phyloP scores from a whole-genome alignment of 768 basidiomycete species.

The Suillus variegatus region DNA sequence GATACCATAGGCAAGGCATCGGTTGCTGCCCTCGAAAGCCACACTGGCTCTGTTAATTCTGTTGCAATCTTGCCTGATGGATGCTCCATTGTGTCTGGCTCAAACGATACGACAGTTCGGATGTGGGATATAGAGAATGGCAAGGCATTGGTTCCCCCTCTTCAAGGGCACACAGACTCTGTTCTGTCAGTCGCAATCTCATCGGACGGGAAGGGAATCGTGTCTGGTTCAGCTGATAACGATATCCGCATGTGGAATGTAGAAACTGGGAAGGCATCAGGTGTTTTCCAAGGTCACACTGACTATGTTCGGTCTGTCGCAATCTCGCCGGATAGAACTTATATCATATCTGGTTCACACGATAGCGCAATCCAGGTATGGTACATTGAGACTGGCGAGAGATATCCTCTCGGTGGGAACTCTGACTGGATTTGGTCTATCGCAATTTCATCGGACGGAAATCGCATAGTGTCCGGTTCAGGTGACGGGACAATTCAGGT shows the following conservation, averaged over 20 bases:
- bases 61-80: background rate
- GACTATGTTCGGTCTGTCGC: background rate
- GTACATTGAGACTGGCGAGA: background rate
- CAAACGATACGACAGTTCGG: background rate
- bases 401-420: no score
- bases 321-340: background rate
- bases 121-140: background rate
- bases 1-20: background rate
- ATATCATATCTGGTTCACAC: background rate
- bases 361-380: background rate
- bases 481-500: no score
- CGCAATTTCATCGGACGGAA: no score
- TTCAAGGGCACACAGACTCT: background rate
- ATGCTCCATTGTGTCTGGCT: background rate
- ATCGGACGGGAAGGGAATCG: background rate
- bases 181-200: background rate
- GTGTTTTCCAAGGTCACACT: background rate
- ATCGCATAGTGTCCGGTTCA: no score
- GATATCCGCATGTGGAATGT: background rate
- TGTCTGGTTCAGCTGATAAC: conserved; percentile 13
- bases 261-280: background rate
- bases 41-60: background rate
- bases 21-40: background rate
- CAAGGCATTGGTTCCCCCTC: background rate
- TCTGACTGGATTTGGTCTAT: no score